Evolutionary conservation across 139 green algal species (phyloP), one percentile per base, ranked within the genome.

Genomic region (Limnomonas spitsbergensis): DNA sequence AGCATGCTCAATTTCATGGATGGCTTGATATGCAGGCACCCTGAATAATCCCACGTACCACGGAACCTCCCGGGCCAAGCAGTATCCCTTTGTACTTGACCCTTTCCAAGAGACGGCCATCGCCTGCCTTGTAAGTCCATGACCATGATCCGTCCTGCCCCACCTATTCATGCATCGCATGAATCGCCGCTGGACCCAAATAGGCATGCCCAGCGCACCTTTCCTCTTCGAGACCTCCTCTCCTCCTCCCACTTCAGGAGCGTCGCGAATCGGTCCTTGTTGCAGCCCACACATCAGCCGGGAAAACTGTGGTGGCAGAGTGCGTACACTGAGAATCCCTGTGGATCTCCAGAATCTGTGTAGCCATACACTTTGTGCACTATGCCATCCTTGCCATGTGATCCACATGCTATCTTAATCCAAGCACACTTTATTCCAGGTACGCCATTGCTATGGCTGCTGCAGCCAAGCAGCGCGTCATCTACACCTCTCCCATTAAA

Each of bases 401-500:
- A n/a, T n/a, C n/a, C n/a, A n/a, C n/a, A n/a, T n/a, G n/a, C n/a
- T n/a, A n/a, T n/a, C n/a, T n/a, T n/a, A n/a, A n/a, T 47, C 31
- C 69, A 32, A 35, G n/a, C 61, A 71, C 61, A 71, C 9, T 31
- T 71, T 6, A 71, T 20, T 56, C 40, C 83, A 87, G 81, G 77
- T 95, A 97, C 74, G 92, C 93, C 29, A 94, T 94, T 53, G 93
- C 93, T 38, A 70, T 70, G 56, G 14, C 14, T 32, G 56, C 94
- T 29, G 77, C 86, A 0, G 78, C 90, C 52, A 87, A 90, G 32
- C 91, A 96, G 83, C 84, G 89, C 9, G 92, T 98, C 14, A 89
- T 99, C 0, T 99, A 99, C 89, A 99, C 95, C 53, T 97, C 91
- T 0, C 95, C 95, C 1, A 70, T 99, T 1, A 99, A 99, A 84